phyloP scores from a whole-genome alignment of 1,139 yeast genomes.

The Fermentozyma sake region DNA sequence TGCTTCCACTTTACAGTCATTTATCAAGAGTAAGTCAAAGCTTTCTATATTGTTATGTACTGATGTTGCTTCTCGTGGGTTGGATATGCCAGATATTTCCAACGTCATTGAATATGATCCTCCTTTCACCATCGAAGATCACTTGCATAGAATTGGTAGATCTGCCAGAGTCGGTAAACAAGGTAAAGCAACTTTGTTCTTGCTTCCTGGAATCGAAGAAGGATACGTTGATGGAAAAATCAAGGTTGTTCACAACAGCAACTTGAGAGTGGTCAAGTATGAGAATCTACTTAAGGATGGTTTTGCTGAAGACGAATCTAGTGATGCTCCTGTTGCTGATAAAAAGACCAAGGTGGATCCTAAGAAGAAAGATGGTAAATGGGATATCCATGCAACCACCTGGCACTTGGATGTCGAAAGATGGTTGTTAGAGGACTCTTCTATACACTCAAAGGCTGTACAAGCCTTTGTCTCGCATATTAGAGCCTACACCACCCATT shows the following conservation, averaged over 20 bases:
- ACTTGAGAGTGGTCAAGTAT: slow-evolving; percentile 35
- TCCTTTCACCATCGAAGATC: slow-evolving; percentile 67
- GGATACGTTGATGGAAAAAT: slow-evolving; percentile 61
- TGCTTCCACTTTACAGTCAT: slow-evolving; percentile 67
- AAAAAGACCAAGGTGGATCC: slow-evolving; percentile 20
- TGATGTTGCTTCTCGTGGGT: slow-evolving; percentile 72
- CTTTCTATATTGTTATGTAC: slow-evolving; percentile 77
- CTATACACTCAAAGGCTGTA: slow-evolving; percentile 57
- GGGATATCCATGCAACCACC: slow-evolving; percentile 96
- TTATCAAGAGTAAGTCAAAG: slow-evolving; percentile 40
- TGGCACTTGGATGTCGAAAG: slow-evolving; percentile 92
- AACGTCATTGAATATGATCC: slow-evolving; percentile 67
- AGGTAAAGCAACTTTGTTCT: slow-evolving; percentile 67
- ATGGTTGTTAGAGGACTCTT: slow-evolving; percentile 70
- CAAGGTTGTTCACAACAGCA: slow-evolving; percentile 49
- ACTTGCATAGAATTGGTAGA: slow-evolving; percentile 69
- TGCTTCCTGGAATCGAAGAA: slow-evolving; percentile 87
- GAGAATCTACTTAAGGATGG: slow-evolving; percentile 57
- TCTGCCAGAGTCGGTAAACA: slow-evolving; percentile 68
- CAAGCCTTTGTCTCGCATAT: slow-evolving; percentile 85
- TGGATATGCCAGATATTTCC: slow-evolving; percentile 63
- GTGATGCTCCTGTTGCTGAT: slow-evolving; percentile 8
- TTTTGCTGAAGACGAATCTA: slow-evolving; percentile 40
- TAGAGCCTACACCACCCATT: slow-evolving; percentile 96
- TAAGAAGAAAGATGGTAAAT: slow-evolving; percentile 41